These are phyloP conservation scores for Neltuma alba DNA, from an alignment of 306 rosid genomes.

Conservation along the genomic window DNA sequence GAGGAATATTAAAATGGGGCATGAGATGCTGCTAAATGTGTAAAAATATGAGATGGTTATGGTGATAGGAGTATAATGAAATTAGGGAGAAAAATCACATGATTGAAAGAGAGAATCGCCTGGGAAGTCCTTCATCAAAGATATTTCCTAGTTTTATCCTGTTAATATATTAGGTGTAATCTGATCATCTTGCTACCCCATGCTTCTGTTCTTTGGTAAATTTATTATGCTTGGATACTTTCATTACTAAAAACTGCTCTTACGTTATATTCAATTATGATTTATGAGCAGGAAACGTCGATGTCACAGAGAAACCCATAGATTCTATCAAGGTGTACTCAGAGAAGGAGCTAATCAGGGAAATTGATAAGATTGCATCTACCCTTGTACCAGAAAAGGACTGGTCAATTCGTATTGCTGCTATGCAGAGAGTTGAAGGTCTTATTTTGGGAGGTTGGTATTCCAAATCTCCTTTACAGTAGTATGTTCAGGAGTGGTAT, in stretches of 20 bases:
- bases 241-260: constrained; percentile 21
- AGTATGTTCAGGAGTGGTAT: constrained; percentile 21
- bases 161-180: constrained; percentile 8
- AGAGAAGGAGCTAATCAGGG: constrained; percentile 92
- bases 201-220: neutral
- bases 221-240: neutral
- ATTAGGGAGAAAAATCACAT: constrained; percentile 23
- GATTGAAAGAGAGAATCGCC: constrained; percentile 16
- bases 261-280: constrained; percentile 35
- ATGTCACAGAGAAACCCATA: constrained; percentile 59
- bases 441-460: constrained; percentile 93
- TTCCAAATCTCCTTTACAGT: constrained; percentile 24
- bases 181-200: constrained; percentile 12
- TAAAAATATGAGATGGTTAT: constrained; percentile 8
- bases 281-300: constrained; percentile 70
- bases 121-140: constrained; percentile 8
- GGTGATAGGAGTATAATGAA: constrained; percentile 21
- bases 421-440: constrained; percentile 93
- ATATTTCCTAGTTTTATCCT: neutral
- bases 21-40: neutral
- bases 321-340: constrained; percentile 92
- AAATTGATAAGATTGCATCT: constrained; percentile 85
- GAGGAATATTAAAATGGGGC: neutral
- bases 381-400: constrained; percentile 98
- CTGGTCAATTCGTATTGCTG: constrained; percentile 94